Evolutionary conservation across 225 moss, liverwort and hornwort genomes (phyloP).

Genomic region (Lunularia cruciata): DNA sequence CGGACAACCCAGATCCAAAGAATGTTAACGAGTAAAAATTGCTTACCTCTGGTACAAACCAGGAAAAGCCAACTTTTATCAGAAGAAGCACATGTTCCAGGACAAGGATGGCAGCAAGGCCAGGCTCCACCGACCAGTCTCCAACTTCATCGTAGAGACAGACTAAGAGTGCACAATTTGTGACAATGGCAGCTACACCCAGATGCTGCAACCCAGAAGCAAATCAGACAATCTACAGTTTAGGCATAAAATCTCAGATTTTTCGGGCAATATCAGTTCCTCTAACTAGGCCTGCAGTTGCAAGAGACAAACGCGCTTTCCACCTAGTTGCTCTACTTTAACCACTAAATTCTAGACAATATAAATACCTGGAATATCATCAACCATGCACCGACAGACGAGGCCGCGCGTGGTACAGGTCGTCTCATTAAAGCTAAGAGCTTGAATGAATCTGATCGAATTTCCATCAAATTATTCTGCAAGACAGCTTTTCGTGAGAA

Average conservation of each 20-base stretch:
- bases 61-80: slow-evolving; percentile 87
- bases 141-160: slow-evolving; percentile 88
- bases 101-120: slow-evolving; percentile 75
- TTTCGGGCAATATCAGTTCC: no score
- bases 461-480: slow-evolving; percentile 87
- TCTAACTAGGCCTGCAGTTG: no score
- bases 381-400: slow-evolving; percentile 89
- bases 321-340: not conserved
- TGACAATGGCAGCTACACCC: slow-evolving; percentile 82
- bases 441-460: slow-evolving; percentile 91
- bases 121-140: slow-evolving; percentile 84
- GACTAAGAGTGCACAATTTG: slow-evolving; percentile 83
- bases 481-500: no score
- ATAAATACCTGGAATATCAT: slow-evolving; percentile 80
- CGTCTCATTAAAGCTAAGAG: slow-evolving; percentile 81
- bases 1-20: not conserved
- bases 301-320: no score
- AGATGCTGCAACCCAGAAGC: slow-evolving; percentile 54
- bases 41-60: slow-evolving; percentile 87
- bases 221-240: no score
- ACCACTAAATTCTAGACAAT: not conserved
- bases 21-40: not conserved
- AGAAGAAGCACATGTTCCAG: slow-evolving; percentile 83
- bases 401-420: slow-evolving; percentile 78
- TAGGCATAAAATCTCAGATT: no score